Base-by-base conservation (phyloP, 139 green algal species). In the Chlamydomonas sp. region DNA sequence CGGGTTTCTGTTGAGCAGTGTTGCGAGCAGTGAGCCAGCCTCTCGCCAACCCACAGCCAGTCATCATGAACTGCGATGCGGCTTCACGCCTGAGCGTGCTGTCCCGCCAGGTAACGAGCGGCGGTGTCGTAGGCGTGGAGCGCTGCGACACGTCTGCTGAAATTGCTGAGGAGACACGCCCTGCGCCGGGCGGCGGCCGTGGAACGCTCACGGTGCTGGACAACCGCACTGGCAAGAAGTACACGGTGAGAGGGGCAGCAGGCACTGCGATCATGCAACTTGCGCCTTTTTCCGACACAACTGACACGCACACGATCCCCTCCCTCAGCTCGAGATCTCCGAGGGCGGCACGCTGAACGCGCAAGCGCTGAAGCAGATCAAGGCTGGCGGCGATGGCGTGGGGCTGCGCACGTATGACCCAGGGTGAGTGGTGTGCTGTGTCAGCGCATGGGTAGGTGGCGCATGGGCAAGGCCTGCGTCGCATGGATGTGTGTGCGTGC, bases 331-430 rank as follows among this genome's bases (percentile, higher is more conserved):
- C 5, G 69, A 83, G n/a, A 89, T 97, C 39, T 86, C 70, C 22
- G 87, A 96, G 35, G 83, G 88, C 35, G 94, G 94, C 43, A 92
- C 81, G 35, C 84, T 98, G 37, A 83, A 81, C 30, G 94, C 90
- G 2, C 79, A 77, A 4, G 89, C 90, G 13, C 79, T 98, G 16
- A 96, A 96, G 74, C 76, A 96, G 65, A 96, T 98, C 73, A 93
- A 81, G 16, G 90, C 91, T 13, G 88, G 90, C 3, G 88, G 89
- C 5, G 92, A 96, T 71, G 89, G 89, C 38, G 89, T 93, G 31
- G 91, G 89, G 13, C 81, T 96, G 48, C 82, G 87, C 35, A 81
- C 81, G 0, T 97, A 91, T 74, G 91, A 97, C 68, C 89, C 89
- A 31, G 90, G 90, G 86, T 92, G 31, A 71, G 81, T 39, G n/a